Evolutionary conservation across 129 eudicot genomes (phyloP).

Genomic region (Scalesia atractyloides): DNA sequence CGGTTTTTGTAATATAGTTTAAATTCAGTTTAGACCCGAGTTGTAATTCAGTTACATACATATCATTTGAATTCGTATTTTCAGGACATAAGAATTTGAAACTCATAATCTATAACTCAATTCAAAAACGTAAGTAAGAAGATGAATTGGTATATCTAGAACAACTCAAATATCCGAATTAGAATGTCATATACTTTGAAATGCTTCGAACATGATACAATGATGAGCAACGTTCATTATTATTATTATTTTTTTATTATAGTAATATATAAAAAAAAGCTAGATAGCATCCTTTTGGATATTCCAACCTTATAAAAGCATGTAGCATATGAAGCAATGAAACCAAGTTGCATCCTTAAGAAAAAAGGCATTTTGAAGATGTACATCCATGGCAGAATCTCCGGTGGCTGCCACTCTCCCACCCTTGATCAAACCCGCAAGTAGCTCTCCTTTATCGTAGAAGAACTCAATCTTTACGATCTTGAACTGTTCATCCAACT

Average conservation of each 20-base stretch:
- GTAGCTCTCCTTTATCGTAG: slow-evolving; percentile 69
- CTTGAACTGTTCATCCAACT: slow-evolving; percentile 69
- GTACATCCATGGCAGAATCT: slow-evolving; percentile 25
- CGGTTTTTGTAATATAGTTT: no score
- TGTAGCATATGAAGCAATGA: no score
- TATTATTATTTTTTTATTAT: neutral
- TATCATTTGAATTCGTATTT: no score
- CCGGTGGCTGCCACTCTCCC: slow-evolving; percentile 1
- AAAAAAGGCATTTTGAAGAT: slow-evolving; percentile 60
- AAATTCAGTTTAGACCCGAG: no score
- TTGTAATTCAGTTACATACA: no score
- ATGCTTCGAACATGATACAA: neutral
- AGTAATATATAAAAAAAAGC: neutral
- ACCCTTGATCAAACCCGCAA: slow-evolving; percentile 61
- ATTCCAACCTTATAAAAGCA: neutral
- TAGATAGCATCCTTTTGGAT: neutral
- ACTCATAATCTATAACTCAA: no score
- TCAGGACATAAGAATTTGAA: no score
- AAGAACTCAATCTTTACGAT: slow-evolving; percentile 68
- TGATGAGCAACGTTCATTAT: neutral
- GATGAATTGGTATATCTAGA: no score
- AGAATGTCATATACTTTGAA: no score
- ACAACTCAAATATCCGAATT: no score
- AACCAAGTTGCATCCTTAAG: slow-evolving; percentile 36
- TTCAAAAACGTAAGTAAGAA: no score